Percentiles rank a stretch among this genome's conserved stretches.
Evolutionary conservation across 2,329 filamentous ascomycete genomes (phyloP).

Genomic region (Cercospora sp.): DNA sequence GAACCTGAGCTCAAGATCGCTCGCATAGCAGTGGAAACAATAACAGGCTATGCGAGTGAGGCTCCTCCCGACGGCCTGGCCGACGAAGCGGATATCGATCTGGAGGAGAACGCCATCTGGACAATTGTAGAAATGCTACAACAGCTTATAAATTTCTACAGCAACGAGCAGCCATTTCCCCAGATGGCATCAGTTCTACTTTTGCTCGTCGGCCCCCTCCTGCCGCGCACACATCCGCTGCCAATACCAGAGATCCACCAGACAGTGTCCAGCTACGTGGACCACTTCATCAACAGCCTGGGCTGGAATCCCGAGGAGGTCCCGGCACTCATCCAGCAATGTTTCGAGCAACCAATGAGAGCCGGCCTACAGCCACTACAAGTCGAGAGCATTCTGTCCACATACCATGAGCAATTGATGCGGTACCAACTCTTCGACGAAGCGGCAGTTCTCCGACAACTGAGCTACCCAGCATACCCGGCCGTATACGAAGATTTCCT

Average conservation of each 20-base stretch:
- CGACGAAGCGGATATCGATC: slow-evolving; percentile 26
- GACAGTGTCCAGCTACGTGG: slow-evolving; percentile 44
- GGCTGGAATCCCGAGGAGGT: slow-evolving; percentile 36
- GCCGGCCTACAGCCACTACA: slow-evolving; percentile 53
- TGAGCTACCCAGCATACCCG: slow-evolving; percentile 57
- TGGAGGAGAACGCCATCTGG: slow-evolving; percentile 39
- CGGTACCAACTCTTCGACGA: slow-evolving; percentile 50
- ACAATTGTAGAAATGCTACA: slow-evolving; percentile 46
- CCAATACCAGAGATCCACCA: slow-evolving; percentile 35
- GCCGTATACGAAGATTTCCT: slow-evolving; percentile 59
- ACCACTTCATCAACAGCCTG: slow-evolving; percentile 42
- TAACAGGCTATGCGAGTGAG: slow-evolving; percentile 1
- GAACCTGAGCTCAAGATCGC: slow-evolving; percentile 11
- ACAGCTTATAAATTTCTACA: slow-evolving; percentile 46
- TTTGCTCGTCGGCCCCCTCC: slow-evolving; percentile 48
- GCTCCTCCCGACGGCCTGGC: slow-evolving; percentile 18
- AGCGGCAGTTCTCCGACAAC: slow-evolving; percentile 57
- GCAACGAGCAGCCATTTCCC: slow-evolving; percentile 44
- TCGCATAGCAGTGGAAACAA: slow-evolving; percentile 12
- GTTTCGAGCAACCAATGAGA: slow-evolving; percentile 43
- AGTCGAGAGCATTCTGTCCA: slow-evolving; percentile 56
- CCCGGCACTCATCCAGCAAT: slow-evolving; percentile 42
- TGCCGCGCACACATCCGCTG: slow-evolving; percentile 45
- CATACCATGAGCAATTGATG: slow-evolving; percentile 59
- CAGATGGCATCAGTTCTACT: slow-evolving; percentile 52